Conservation (phyloP, 257 asterid species). For the Solanum corneliomulleri region DNA sequence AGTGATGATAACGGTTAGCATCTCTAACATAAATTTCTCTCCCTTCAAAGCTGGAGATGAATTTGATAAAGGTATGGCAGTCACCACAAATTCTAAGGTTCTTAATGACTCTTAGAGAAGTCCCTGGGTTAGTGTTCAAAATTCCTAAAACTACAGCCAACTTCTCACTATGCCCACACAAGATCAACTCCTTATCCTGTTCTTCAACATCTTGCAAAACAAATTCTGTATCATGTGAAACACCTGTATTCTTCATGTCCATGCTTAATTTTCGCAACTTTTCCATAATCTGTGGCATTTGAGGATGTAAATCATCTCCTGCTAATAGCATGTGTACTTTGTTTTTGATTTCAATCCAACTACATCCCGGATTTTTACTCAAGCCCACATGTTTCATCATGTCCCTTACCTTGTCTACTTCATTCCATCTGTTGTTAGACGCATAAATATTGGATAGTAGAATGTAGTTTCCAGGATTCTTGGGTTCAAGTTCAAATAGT, state of each 20-base stretch:
- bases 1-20: conserved; percentile 80
- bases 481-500: conserved; percentile 68
- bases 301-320: conserved; percentile 77
- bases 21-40: conserved; percentile 86
- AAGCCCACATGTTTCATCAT: conserved; percentile 54
- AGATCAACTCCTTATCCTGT: conserved; percentile 80
- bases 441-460: conserved; percentile 83
- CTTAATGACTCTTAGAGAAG: conserved; percentile 65
- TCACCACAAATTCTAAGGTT: conserved; percentile 89
- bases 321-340: conserved; percentile 81
- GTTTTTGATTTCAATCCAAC: conserved; percentile 93
- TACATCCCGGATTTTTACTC: conserved; percentile 81
- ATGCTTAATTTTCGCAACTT: conserved; percentile 32
- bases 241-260: conserved; percentile 80
- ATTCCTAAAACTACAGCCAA: conserved; percentile 80
- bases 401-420: conserved; percentile 59
- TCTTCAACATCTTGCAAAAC: conserved; percentile 94
- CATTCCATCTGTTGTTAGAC: conserved; percentile 64
- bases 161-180: conserved; percentile 94
- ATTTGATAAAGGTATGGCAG: conserved; percentile 71
- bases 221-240: conserved; percentile 41
- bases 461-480: conserved; percentile 71
- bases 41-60: conserved; percentile 52
- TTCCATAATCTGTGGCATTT: conserved; percentile 51
- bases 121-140: conserved; percentile 53